These are phyloP conservation scores for Leccinum subtestaceum DNA, from an alignment of 768 basidiomycete species.

Conservation along the genomic window DNA sequence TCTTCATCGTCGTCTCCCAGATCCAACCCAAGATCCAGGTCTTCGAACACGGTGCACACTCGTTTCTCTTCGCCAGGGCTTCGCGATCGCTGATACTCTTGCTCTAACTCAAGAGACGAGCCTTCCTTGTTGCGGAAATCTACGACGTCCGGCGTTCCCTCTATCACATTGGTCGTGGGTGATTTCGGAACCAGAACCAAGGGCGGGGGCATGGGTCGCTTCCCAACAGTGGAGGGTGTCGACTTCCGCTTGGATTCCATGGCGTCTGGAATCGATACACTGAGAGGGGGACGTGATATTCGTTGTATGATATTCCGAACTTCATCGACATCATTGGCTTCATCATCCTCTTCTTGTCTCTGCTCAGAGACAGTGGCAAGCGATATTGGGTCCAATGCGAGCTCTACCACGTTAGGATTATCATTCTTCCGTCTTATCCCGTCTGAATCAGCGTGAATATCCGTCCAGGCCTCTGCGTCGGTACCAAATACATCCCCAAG, in stretches of 20 bases:
- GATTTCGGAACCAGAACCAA: conserved; percentile 47
- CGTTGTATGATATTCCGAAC: conserved; percentile 37
- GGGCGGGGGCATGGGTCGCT: conserved; percentile 38
- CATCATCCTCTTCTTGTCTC: conserved; percentile 28
- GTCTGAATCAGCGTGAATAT: conserved; percentile 42
- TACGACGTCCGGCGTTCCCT: conserved; percentile 17
- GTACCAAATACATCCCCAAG: conserved; percentile 62
- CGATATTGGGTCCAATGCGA: conserved; percentile 48
- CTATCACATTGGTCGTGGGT: conserved; percentile 26
- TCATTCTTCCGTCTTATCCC: conserved; percentile 22
- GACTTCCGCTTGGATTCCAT: conserved; percentile 35
- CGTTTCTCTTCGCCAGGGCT: conserved; percentile 43
- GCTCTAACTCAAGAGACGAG: conserved; percentile 26
- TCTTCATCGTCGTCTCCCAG: conserved; percentile 43
- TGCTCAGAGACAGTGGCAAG: conserved; percentile 29
- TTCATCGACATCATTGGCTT: conserved; percentile 33
- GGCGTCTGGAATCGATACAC: conserved; percentile 42
- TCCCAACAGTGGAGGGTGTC: conserved; percentile 28
- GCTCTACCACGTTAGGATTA: conserved; percentile 47
- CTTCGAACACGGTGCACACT: conserved; percentile 45
- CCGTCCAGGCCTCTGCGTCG: conserved; percentile 63
- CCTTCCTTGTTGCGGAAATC: conserved; percentile 18
- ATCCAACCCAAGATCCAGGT: conserved; percentile 44
- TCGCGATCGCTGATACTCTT: conserved; percentile 29
- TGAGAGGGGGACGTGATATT: conserved; percentile 37